Conservation (phyloP, 2,329 filamentous ascomycete genomes). For the Onygenales sp. region DNA sequence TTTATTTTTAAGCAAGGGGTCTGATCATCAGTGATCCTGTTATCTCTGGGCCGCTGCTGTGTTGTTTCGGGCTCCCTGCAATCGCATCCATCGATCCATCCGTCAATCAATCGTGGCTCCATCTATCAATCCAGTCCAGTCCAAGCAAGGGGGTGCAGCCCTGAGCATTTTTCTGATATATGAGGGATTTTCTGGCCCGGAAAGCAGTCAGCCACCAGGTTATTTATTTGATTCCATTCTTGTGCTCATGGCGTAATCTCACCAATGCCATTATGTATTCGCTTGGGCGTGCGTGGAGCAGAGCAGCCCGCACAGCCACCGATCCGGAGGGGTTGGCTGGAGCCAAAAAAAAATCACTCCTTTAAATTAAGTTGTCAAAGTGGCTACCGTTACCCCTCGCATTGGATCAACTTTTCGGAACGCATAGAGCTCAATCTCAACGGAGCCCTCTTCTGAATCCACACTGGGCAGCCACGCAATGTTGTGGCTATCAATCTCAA, state of each 20-base stretch:
- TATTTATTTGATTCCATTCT: neutral
- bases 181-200: constrained; percentile 1
- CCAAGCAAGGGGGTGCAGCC: neutral
- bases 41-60: neutral
- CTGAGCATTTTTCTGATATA: neutral
- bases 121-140: neutral
- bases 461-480: constrained; percentile 25
- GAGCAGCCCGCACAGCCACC: no score
- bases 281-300: no score
- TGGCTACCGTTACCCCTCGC: no score
- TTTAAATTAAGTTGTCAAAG: no score
- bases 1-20: neutral
- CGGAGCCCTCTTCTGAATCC: constrained; percentile 23
- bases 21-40: neutral
- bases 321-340: no score
- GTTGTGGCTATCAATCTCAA: constrained; percentile 23
- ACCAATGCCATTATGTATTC: neutral
- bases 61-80: neutral
- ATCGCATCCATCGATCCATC: neutral
- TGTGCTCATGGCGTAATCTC: neutral
- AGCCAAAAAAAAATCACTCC: no score
- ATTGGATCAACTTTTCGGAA: constrained; percentile 15
- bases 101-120: neutral
- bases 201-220: neutral
- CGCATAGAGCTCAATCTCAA: constrained; percentile 30